phyloP scores from a whole-genome alignment of 2,329 filamentous ascomycete genomes.

The Colletotrichum euphorbiae region DNA sequence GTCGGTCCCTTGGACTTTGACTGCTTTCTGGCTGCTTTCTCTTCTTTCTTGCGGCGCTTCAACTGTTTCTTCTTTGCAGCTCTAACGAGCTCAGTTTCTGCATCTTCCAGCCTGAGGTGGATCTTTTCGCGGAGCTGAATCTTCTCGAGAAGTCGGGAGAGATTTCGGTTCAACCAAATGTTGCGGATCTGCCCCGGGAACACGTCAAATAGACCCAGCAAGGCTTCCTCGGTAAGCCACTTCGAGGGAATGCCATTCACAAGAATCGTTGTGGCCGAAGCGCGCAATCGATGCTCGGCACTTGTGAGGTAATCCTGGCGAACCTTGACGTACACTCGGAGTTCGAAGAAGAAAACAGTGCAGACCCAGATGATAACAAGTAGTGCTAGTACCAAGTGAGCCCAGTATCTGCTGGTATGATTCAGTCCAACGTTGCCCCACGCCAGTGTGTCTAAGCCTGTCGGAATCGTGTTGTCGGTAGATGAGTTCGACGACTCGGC shows the following conservation, averaged over 20 bases:
- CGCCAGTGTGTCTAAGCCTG: conserved; percentile 83
- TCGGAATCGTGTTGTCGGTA: conserved; percentile 45
- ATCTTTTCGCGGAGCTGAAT: conserved; percentile 79
- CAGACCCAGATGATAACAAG: conserved; percentile 86
- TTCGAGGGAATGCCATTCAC: conserved; percentile 91
- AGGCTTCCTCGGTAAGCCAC: conserved; percentile 86
- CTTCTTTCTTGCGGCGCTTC: conserved; percentile 73
- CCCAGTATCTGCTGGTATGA: conserved; percentile 80
- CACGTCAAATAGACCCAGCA: conserved; percentile 90
- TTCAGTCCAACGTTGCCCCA: conserved; percentile 84
- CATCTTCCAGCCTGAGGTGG: conserved; percentile 78
- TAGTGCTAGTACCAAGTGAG: conserved; percentile 84
- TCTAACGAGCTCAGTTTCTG: conserved; percentile 87
- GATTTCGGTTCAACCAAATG: conserved; percentile 95
- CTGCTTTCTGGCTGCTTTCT: conserved; percentile 71
- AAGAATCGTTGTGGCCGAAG: conserved; percentile 94
- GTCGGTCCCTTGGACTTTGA: conserved; percentile 60
- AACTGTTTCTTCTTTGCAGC: conserved; percentile 82
- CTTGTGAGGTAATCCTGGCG: conserved; percentile 95
- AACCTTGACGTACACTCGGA: conserved; percentile 89
- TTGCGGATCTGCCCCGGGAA: conserved; percentile 96
- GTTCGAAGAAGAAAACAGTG: conserved; percentile 85
- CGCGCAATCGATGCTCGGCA: conserved; percentile 90
- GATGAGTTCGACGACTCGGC: conserved; percentile 47
- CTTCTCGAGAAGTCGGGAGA: conserved; percentile 85